Evolutionary conservation across 257 asterid genomes (phyloP), one percentile per base, ranked within the genome.

Genomic region (Salvia miltiorrhiza): DNA sequence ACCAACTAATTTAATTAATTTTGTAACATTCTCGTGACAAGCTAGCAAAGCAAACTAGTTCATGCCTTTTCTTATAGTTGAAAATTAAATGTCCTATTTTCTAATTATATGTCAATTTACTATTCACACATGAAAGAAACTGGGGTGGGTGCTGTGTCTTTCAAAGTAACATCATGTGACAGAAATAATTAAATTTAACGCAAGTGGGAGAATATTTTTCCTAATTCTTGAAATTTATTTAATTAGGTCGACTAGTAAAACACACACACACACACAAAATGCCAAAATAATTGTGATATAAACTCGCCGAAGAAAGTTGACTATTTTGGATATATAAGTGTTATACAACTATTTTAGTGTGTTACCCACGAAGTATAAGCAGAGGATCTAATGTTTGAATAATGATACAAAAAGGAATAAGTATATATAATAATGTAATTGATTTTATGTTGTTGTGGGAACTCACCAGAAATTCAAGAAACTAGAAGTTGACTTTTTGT

Each of bases 71-170:
- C 12, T 48, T 19, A 61, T 56, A 4, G 12, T 24, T 33, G n/a
- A n/a, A n/a, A n/a, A n/a, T n/a, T n/a, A 9, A 59, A 16, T 59
- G 28, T 19, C 16, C 13, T 33, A 1, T 19, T 19, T 9, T 57
- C n/a, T 3, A 17, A 28, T 32, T 41, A 5, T n/a, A 56, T 28
- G 21, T 7, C 40, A 52, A 53, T 45, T 53, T 4, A 75, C 23
- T 71, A 71, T 66, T 71, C 74, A 71, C 70, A 52, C n/a, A n/a
- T 72, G 80, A 76, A 70, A 70, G 63, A 10, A 41, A 69, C 67
- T 68, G 52, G 14, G 19, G 50, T 19, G 20, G 70, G 57, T 48
- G 57, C n/a, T n/a, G n/a, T 58, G 19, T 40, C 47, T 19, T 39
- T 10, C 14, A 44, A 43, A 77, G 64, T 69, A 62, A 64, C 73